A percentile compares a stretch with the other conserved stretches of the same genome.
Conservation (phyloP, 805 yeast genomes). For the Wickerhamiella siamensis region DNA sequence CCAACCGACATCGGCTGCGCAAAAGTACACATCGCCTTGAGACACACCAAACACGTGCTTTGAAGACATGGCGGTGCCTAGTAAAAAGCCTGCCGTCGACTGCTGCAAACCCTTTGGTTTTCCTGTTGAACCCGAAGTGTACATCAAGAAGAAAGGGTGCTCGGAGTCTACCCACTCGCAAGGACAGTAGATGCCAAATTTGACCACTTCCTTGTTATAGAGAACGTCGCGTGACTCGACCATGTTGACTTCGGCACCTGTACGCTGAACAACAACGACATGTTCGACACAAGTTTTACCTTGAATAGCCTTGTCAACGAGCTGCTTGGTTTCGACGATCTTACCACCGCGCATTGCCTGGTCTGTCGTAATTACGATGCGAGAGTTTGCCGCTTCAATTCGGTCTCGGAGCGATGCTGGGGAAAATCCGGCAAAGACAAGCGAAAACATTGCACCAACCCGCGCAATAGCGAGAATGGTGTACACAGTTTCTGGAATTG, state of each 20-base stretch:
- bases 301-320: constrained; percentile 65
- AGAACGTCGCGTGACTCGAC: constrained; percentile 49
- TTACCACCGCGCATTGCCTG: constrained; percentile 77
- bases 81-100: constrained; percentile 63
- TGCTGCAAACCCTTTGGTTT: constrained; percentile 81
- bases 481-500: constrained; percentile 68
- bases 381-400: constrained; percentile 56
- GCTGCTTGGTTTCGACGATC: constrained; percentile 63
- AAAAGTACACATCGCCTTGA: constrained; percentile 58
- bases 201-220: constrained; percentile 59
- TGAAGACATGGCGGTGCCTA: constrained; percentile 61
- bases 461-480: constrained; percentile 66
- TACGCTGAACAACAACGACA: constrained; percentile 61
- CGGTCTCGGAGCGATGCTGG: constrained; percentile 60
- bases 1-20: constrained; percentile 90
- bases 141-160: constrained; percentile 66
- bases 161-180: constrained; percentile 62
- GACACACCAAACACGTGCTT: constrained; percentile 67
- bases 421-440: constrained; percentile 74
- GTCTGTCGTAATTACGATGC: constrained; percentile 63
- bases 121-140: constrained; percentile 81
- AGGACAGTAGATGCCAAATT: constrained; percentile 55
- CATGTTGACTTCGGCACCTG: constrained; percentile 48
- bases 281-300: constrained; percentile 52
- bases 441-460: constrained; percentile 75